Conservation (phyloP, 805 yeast genomes). For the Cyberlindnera xylosilytica region DNA sequence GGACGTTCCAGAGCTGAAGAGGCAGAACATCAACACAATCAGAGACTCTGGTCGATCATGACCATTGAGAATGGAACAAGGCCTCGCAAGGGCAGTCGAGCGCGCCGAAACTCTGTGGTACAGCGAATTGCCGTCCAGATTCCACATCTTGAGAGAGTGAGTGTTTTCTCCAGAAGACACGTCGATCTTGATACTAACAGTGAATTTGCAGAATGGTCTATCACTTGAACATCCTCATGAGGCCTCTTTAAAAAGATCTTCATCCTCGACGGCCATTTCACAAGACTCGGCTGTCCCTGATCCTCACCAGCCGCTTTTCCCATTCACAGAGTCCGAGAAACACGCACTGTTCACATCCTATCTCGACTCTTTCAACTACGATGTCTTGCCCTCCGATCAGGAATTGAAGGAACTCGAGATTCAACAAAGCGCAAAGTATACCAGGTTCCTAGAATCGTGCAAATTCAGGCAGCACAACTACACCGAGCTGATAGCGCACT, state of each 20-base stretch:
- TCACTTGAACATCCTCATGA: background rate
- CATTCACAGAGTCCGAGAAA: slow-evolving; percentile 34
- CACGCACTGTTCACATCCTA: slow-evolving; percentile 33
- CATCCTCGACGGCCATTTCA: slow-evolving; percentile 3
- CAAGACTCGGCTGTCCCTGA: background rate
- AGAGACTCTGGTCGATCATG: too few species aligned
- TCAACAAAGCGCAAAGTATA: slow-evolving; percentile 31
- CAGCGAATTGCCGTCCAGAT: slow-evolving; percentile 55
- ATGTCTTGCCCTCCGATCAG: slow-evolving; percentile 36
- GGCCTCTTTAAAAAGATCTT: slow-evolving; percentile 14
- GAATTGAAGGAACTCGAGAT: slow-evolving; percentile 41
- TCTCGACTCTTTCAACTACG: slow-evolving; percentile 39
- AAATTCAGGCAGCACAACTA: slow-evolving; percentile 30
- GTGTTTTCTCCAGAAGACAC: background rate
- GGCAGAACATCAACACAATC: too few species aligned
- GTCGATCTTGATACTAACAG: background rate
- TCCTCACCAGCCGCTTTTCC: slow-evolving; percentile 14
- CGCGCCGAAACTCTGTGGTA: slow-evolving; percentile 61
- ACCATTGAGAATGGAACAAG: slow-evolving; percentile 14
- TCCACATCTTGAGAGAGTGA: slow-evolving; percentile 34
- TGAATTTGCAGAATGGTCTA: background rate
- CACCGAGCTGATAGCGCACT: slow-evolving; percentile 40
- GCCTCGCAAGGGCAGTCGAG: slow-evolving; percentile 29
- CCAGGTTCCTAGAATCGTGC: slow-evolving; percentile 31
- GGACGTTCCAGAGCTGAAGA: too few species aligned